Evolutionary conservation across 2,329 filamentous ascomycete species (phyloP), one percentile per base, ranked within the genome.

Genomic region (Penicillium sp.): DNA sequence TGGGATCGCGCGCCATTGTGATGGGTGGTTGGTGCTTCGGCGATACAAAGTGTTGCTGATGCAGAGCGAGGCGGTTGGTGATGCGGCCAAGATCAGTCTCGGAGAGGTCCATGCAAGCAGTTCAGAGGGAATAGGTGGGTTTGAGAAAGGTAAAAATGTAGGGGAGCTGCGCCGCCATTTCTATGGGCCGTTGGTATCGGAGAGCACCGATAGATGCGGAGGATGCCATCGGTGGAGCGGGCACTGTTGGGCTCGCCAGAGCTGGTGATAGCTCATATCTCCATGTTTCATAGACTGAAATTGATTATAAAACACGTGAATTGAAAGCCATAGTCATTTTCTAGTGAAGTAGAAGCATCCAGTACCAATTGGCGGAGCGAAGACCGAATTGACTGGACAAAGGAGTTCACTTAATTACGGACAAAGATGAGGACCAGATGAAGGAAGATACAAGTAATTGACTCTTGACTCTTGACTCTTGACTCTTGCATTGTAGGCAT

Each of bases 1-100:
- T 74, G 18, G 72, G 73, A 47, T 73, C 69, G 57, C 68, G 69
- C 49, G 55, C 60, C 66, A 69, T 69, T 44, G 48, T 50, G 40
- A 54, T 41, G 16, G 49, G 48, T 20, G 46, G 43, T 46, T 38
- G 52, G 40, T 42, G 46, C 51, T 26, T 26, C 8, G 24, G 6
- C 9, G 51, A 29, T 39, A 22, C 41, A 36, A 69, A 57, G 40
- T 68, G 66, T 44, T 65, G 63, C 32, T 65, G 60, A 50, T 66
- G 60, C 45, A 67, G 64, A 40, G 53, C 54, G 18, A 69, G 63
- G 47, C 66, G 66, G 46, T 62, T 57, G 52, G 51, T 60, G 47
- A 52, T 59, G 57, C 52, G 64, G 42, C 48, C 52, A 44, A 55
- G 44, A 42, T 57, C 57, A 32, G 52, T 38, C 47, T 42, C 51